Base-by-base conservation (phyloP, 768 basidiomycete genomes). In the Paxillus involutus region DNA sequence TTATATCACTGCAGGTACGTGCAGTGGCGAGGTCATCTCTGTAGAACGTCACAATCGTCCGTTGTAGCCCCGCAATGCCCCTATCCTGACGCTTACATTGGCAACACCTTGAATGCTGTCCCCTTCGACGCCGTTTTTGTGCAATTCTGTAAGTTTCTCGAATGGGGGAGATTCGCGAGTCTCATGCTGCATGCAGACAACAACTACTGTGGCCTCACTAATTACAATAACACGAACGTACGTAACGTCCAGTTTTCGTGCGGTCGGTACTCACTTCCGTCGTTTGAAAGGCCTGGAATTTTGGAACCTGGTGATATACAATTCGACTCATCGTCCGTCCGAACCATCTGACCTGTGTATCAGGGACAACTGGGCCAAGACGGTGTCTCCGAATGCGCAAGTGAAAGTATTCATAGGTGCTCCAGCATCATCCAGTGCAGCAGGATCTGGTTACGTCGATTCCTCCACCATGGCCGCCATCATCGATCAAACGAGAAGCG, bases 331-430 rank as follows among this genome's bases (percentile, higher is more conserved):
- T 44, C 17, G 9, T 17, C 13, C 1, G 7, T 8, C 6, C 4
- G 0, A 16, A 13, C 19, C 16, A 21, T 49, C 55, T 62, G 32
- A 64, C 36, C 6, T 19, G 17, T 17, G 11, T n/a, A 17, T 57
- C 56, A 78, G 78, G 79, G 76, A 78, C 47, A 75, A 69, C 58
- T 80, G 79, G 79, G 79, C 80, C 11, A 73, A 67, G 30, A 68
- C 70, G 0, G 64, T 72, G 17, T 78, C 79, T 21, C 70, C 75
- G 3, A 80, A 80, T 63, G 62, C 60, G 29, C 68, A 78, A 47
- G 77, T 79, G 6, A 80, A 80, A 55, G 67, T 80, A 16, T 81
- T 71, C 59, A 77, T 80, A 21, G 80, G 80, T 36, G 80, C 74
- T 6, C 79, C 79, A 6, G 79, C 75, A 0, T 72, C 78, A 1